phyloP scores from a whole-genome alignment of 2,329 filamentous ascomycete species.

The Fusarium avenaceum region DNA sequence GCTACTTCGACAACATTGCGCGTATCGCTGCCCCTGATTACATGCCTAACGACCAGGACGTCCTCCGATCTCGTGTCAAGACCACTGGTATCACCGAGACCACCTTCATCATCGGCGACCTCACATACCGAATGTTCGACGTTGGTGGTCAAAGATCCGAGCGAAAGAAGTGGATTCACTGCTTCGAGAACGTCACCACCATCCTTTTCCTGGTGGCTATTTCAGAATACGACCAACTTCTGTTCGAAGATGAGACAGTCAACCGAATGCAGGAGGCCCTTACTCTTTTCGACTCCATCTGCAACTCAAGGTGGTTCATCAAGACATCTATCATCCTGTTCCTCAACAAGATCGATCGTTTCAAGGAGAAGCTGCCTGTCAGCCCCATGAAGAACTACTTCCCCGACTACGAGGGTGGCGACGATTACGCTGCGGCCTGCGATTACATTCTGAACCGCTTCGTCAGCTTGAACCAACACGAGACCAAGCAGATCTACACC shows the following conservation, averaged over 20 bases:
- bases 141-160: slow-evolving; percentile 96
- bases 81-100: slow-evolving; percentile 98
- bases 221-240: slow-evolving; percentile 94
- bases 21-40: slow-evolving; percentile 93
- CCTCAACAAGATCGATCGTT: slow-evolving; percentile 91
- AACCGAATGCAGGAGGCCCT: slow-evolving; percentile 94
- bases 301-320: slow-evolving; percentile 91
- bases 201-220: slow-evolving; percentile 98
- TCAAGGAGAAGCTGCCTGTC: slow-evolving; percentile 85
- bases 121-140: slow-evolving; percentile 98
- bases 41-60: slow-evolving; percentile 94
- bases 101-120: slow-evolving; percentile 92
- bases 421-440: slow-evolving; percentile 95
- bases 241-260: slow-evolving; percentile 97
- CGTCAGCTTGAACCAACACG: slow-evolving; percentile 97
- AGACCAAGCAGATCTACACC: slow-evolving; percentile 99
- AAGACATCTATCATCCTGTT: slow-evolving; percentile 91
- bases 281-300: slow-evolving; percentile 88
- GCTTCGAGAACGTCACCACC: slow-evolving; percentile 97
- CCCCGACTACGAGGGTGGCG: slow-evolving; percentile 92
- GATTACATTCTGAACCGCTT: slow-evolving; percentile 99
- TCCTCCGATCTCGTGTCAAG: slow-evolving; percentile 95
- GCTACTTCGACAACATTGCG: slow-evolving; percentile 96
- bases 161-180: slow-evolving; percentile 99
- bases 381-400: slow-evolving; percentile 92